Conservation (phyloP, 2,329 filamentous ascomycete species). For the Arthroderma sp. region DNA sequence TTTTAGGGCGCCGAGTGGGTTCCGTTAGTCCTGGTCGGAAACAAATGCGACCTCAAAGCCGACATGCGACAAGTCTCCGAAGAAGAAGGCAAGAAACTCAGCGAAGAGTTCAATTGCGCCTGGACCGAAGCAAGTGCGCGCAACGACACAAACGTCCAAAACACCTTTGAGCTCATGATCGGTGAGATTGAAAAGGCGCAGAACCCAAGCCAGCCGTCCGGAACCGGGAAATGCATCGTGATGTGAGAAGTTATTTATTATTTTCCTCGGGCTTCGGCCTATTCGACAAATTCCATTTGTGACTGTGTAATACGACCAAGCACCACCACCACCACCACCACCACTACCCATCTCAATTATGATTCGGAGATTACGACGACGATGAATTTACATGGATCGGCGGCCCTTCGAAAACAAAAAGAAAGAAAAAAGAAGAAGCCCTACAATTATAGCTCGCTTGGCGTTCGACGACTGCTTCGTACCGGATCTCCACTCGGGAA, state of each 20-base stretch:
- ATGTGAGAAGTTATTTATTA: constrained; percentile 46
- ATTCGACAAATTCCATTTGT: neutral
- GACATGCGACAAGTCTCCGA: constrained; percentile 83
- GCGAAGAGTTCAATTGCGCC: constrained; percentile 77
- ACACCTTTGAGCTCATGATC: constrained; percentile 88
- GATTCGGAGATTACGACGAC: too few species aligned
- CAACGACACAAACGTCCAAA: constrained; percentile 85
- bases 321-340: too few species aligned
- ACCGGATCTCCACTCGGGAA: too few species aligned
- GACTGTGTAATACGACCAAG: too few species aligned
- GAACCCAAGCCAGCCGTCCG: constrained; percentile 72
- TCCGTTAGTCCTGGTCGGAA: constrained; percentile 87
- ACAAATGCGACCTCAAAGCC: constrained; percentile 86
- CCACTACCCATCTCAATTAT: too few species aligned
- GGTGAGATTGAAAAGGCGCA: constrained; percentile 89
- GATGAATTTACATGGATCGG: too few species aligned
- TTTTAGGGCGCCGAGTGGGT: constrained; percentile 76
- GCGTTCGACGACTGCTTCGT: too few species aligned
- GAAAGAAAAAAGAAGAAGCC: too few species aligned
- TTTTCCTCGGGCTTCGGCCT: neutral
- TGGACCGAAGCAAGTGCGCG: constrained; percentile 92
- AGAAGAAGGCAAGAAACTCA: constrained; percentile 73
- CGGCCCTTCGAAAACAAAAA: too few species aligned
- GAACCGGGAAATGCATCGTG: constrained; percentile 64
- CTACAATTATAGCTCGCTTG: too few species aligned